Conservation (phyloP, 2,329 filamentous ascomycete genomes). For the Escovopsis weberi region DNA sequence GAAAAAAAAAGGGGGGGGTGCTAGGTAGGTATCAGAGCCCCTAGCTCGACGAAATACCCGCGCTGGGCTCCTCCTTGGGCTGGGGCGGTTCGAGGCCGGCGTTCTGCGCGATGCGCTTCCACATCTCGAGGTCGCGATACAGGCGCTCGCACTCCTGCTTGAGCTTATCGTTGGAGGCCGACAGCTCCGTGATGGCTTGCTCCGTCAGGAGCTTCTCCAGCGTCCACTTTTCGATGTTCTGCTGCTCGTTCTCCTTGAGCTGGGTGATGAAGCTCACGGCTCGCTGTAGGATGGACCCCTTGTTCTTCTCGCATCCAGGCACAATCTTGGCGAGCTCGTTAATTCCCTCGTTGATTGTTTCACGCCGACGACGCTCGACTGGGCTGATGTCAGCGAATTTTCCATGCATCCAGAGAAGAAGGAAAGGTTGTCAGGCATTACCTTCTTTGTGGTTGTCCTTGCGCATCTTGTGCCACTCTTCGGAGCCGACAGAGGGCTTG, state of each 20-base stretch:
- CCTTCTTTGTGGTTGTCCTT: constrained; percentile 99
- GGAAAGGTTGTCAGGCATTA: constrained; percentile 31
- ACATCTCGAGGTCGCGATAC: constrained; percentile 64
- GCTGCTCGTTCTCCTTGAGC: constrained; percentile 83
- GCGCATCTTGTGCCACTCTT: constrained; percentile 94
- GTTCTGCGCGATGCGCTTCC: constrained; percentile 55
- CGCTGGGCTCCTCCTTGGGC: constrained; percentile 21
- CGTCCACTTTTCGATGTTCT: constrained; percentile 91
- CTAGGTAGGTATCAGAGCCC: constrained; percentile 7
- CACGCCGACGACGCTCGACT: constrained; percentile 93
- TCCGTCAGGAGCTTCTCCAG: constrained; percentile 81
- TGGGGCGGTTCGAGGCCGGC: constrained; percentile 36
- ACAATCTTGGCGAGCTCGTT: constrained; percentile 97
- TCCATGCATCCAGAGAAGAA: no score
- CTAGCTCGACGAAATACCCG: constrained; percentile 16
- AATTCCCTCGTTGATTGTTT: constrained; percentile 98
- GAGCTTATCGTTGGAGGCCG: constrained; percentile 72
- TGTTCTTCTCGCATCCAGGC: constrained; percentile 96
- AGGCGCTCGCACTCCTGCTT: constrained; percentile 67
- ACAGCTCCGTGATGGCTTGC: constrained; percentile 79
- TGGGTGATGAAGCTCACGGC: constrained; percentile 91
- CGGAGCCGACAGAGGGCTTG: constrained; percentile 86
- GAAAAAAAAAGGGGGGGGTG: constrained; percentile 1
- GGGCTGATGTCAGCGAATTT: neutral
- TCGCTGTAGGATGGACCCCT: constrained; percentile 86